Evolutionary conservation across 192 early-diverging fungal genomes (phyloP).

Genomic region (Piromyces finnis): DNA sequence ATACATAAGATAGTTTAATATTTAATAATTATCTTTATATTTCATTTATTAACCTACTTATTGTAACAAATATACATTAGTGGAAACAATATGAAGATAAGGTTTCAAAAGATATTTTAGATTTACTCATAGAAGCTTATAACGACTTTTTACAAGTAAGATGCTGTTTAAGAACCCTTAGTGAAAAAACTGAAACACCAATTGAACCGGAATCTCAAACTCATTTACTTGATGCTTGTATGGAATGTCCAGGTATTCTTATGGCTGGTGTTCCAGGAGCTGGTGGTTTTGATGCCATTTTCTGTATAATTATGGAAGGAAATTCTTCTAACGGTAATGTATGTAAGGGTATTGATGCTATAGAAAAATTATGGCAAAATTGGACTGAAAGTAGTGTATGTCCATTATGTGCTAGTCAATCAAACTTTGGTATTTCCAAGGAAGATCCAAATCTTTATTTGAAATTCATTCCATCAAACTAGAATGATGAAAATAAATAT

Average conservation of each 20-base stretch:
- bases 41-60: too few relatives aligned
- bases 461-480: not conserved
- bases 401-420: slow-evolving; percentile 24
- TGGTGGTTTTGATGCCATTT: slow-evolving; percentile 96
- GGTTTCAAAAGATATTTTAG: too few relatives aligned
- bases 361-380: slow-evolving; percentile 14
- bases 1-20: too few relatives aligned
- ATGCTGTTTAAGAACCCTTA: slow-evolving; percentile 33
- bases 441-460: not conserved
- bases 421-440: not conserved
- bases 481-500: too few relatives aligned
- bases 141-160: not conserved
- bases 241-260: slow-evolving; percentile 58
- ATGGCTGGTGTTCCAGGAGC: slow-evolving; percentile 94
- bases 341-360: slow-evolving; percentile 36
- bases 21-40: too few relatives aligned
- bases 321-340: slow-evolving; percentile 16
- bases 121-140: too few relatives aligned
- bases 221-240: slow-evolving; percentile 62
- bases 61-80: too few relatives aligned
- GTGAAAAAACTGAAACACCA: slow-evolving; percentile 49
- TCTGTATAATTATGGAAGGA: slow-evolving; percentile 52
- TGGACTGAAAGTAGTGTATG: slow-evolving; percentile 68
- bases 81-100: too few relatives aligned
- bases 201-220: slow-evolving; percentile 87